These are phyloP conservation scores for Pyrenula massariospora DNA, from an alignment of 495 filamentous ascomycete species.

Conservation along the genomic window DNA sequence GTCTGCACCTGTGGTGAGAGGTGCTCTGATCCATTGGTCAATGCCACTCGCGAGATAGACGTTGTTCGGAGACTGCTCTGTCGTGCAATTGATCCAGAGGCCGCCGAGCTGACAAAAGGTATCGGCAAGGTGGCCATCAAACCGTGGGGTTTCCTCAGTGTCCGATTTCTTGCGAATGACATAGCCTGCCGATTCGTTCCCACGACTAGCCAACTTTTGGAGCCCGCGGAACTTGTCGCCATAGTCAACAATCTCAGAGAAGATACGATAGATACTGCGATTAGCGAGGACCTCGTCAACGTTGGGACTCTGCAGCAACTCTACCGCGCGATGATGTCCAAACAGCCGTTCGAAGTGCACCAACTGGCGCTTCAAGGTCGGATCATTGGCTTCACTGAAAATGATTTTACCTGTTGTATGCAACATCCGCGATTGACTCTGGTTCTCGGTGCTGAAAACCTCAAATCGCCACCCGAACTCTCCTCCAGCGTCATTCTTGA, in stretches of 20 bases:
- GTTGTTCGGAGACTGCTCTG: slow-evolving; percentile 2
- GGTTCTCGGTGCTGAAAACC: not conserved
- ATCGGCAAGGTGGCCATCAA: slow-evolving; percentile 1
- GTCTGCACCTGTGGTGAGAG: slow-evolving; percentile 10
- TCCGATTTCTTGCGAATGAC: slow-evolving; percentile 9
- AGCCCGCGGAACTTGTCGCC: not conserved
- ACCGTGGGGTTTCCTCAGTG: not conserved
- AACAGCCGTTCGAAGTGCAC: slow-evolving; percentile 28
- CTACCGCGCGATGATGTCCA: slow-evolving; percentile 21
- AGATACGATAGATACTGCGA: not conserved
- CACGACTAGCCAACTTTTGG: not conserved
- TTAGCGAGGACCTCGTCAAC: not conserved
- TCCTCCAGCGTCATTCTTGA: slow-evolving; percentile 5
- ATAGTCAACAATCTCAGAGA: not conserved
- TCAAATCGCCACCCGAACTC: not conserved
- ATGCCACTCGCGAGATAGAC: slow-evolving; percentile 1
- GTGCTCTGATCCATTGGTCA: not conserved
- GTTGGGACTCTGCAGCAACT: slow-evolving; percentile 18
- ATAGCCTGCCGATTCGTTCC: not conserved
- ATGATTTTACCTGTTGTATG: slow-evolving; percentile 19
- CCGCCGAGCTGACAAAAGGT: slow-evolving; percentile 15
- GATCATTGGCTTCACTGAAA: slow-evolving; percentile 17
- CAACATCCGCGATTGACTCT: slow-evolving; percentile 2
- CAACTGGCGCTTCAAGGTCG: slow-evolving; percentile 23
- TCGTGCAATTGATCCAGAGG: slow-evolving; percentile 8